These are phyloP conservation scores for Platanthera zijinensis DNA, from an alignment of 106 monocot genomes.

Conservation along the genomic window DNA sequence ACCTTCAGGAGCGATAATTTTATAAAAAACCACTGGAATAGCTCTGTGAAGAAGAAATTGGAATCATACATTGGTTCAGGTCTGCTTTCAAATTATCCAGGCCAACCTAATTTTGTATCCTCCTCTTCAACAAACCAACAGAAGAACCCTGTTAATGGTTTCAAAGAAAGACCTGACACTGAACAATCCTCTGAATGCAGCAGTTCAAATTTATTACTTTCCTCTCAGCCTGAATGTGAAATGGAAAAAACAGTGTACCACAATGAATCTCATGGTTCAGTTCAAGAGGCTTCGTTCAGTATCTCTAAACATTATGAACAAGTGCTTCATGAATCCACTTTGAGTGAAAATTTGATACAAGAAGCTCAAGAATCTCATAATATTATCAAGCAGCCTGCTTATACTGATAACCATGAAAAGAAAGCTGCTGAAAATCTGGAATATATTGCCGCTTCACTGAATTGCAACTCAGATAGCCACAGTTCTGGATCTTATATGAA, in stretches of 20 bases:
- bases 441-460: conserved; percentile 3
- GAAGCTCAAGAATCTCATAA: conserved; percentile 16
- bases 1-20: conserved; percentile 64
- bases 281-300: conserved; percentile 7
- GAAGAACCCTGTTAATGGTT: conserved; percentile 21
- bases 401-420: conserved; percentile 17
- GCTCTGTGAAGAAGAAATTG: conserved; percentile 92
- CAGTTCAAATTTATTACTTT: conserved; percentile 26
- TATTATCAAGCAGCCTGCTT: conserved; percentile 8
- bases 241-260: conserved; percentile 12
- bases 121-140: conserved; percentile 21
- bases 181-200: conserved; percentile 56
- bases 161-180: conserved; percentile 27
- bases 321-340: conserved; percentile 8
- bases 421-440: conserved; percentile 22
- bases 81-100: conserved; percentile 37
- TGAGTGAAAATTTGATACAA: conserved; percentile 11
- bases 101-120: background rate
- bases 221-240: conserved; percentile 39
- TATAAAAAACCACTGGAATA: conserved; percentile 99
- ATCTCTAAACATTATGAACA: conserved; percentile 8
- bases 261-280: conserved; percentile 16
- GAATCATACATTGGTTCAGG: conserved; percentile 64
- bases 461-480: conserved; percentile 10
- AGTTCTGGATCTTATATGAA: conserved; percentile 14